phyloP scores from a whole-genome alignment of 495 filamentous ascomycete species.

The Neurospora africana region DNA sequence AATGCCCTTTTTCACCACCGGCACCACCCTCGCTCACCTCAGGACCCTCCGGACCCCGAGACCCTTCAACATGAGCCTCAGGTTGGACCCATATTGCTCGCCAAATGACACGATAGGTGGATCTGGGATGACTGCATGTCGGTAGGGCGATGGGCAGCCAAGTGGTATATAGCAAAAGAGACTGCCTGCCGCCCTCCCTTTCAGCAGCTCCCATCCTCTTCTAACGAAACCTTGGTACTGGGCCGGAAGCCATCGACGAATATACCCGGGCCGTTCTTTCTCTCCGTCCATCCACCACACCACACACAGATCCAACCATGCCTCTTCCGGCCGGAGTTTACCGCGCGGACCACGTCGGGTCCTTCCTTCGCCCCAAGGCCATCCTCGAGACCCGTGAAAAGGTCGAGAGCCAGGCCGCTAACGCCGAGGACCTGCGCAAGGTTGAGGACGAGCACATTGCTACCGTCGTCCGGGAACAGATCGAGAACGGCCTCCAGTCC shows the following conservation, averaged over 20 bases:
- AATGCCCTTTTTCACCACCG: background rate
- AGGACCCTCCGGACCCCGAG: background rate
- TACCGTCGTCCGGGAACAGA: slow-evolving; percentile 47
- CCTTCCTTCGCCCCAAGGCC: slow-evolving; percentile 30
- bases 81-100: background rate
- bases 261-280: background rate
- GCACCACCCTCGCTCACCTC: background rate
- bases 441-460: slow-evolving; percentile 59
- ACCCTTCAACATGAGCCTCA: background rate
- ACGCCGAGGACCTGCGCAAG: slow-evolving; percentile 30
- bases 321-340: slow-evolving; percentile 37
- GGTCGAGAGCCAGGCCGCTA: slow-evolving; percentile 36
- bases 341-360: slow-evolving; percentile 41
- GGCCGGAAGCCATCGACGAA: background rate
- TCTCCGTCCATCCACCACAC: background rate
- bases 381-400: slow-evolving; percentile 32
- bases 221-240: background rate
- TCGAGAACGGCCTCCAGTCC: slow-evolving; percentile 50
- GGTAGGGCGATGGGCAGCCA: background rate
- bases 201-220: background rate
- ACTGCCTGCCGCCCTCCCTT: background rate
- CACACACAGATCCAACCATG: slow-evolving; percentile 17
- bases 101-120: background rate
- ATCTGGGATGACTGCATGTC: background rate
- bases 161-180: background rate